Evolutionary conservation across 352 stramenopile genomes (phyloP), one percentile per base, ranked within the genome.

Genomic region (Halophytophthora batemanensis): DNA sequence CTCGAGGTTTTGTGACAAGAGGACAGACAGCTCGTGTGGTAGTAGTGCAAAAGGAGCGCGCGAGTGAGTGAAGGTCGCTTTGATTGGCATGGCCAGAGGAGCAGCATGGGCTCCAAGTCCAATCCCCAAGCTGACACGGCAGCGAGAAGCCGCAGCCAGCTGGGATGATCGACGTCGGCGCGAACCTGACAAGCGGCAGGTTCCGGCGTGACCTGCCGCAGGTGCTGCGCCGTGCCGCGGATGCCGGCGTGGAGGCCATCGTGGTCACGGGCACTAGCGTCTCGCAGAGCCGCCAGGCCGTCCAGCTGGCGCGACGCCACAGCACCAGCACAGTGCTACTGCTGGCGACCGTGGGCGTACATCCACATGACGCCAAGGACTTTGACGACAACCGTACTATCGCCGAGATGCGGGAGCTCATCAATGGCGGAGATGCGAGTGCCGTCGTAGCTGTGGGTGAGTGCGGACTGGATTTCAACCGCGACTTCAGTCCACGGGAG

Each of bases 381-480:
- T 95, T 96, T 64, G 51, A 77, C 31, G 57, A 67, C 4, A 35
- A 21, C 13, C 43, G 39, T 13, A 76, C 64, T 4, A 50, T 75
- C 11, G 50, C 41, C 0, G 62, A 74, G 52, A 87, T 86, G 68
- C 60, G 68, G 0, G 52, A 62, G 31, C 21, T 90, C 13, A 76
- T 82, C 22, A 28, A 51, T 22, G 23, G 53, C 35, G 59, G 85
- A 38, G 56, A 55, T 6, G 66, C 69, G 31, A 66, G 64, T 40
- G 74, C 81, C 40, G 84, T 97, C 25, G 84, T 90, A 28, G 96
- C 95, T 13, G 75, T 98, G 19, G 96, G 95, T 39, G 96, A 98
- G 68, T 98, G 89, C 55, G 96, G 95, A 36, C 71, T 98, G 14
- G 95, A 98, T 67, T 98, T 98, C 59, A 97, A 98, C 71, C 85